Evolutionary conservation across 495 filamentous ascomycete genomes (phyloP), one percentile per base, ranked within the genome.

Genomic region (Aspergillus incahuasiensis): DNA sequence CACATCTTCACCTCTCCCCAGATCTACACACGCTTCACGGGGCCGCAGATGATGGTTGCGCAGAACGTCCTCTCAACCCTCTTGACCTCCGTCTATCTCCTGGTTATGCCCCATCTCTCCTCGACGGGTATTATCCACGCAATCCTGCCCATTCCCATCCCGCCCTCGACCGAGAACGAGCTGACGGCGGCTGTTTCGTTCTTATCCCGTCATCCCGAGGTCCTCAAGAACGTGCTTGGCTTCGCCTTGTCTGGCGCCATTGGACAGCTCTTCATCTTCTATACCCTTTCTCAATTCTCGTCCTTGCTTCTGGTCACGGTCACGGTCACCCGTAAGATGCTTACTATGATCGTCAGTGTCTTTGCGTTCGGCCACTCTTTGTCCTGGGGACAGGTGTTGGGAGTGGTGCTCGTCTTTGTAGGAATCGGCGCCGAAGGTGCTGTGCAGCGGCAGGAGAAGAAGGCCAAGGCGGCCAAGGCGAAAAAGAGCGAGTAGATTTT

Each of bases 11-110:
- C 67, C 49, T 81, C 83, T 8, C 75, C 75, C 3, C 65, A 71
- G 35, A 54, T 61, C 28, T 91, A 88, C 70, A 83, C 82, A 58
- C 79, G 83, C 18, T 95, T 91, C 70, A 79, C 82, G 13, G 95
- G 95, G 2, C 91, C 92, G 48, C 95, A 97, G 81, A 97, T 98
- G 94, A 98, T 98, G 94, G 90, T 90, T 55, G 95, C 92, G n/a
- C 89, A 96, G 64, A 97, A 97, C 63, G 69, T 95, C 30, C 83
- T 97, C 60, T 85, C 80, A 39, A 92, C 90, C 0, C 56, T 79
- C 28, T 69, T 97, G 47, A 97, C 91, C 3, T 75, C 82, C 30
- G 62, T 68, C 1, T 97, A 92, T 56, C 81, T 98, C 20, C 61
- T 91, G 39, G 65, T 92, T 19, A 86, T 84, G 59, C 95, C 95